A percentile compares a stretch with the other conserved stretches of the same genome.
Evolutionary conservation across 1,139 yeast genomes (phyloP).

Genomic region (Magnusiomyces tetraspermus): DNA sequence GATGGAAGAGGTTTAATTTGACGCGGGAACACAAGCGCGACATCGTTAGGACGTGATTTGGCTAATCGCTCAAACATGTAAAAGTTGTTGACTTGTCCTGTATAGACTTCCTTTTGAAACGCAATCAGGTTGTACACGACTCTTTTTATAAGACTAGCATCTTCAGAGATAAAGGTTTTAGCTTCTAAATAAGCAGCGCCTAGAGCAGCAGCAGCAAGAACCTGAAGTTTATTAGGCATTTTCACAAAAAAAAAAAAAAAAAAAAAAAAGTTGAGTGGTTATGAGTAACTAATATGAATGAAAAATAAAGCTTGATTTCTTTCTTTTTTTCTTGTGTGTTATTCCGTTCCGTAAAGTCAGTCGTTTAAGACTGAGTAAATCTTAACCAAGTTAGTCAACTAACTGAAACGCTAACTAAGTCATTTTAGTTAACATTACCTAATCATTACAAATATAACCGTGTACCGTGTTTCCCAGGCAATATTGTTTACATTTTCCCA

Average conservation of each 20-base stretch:
- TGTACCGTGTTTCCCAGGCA: too few relatives aligned
- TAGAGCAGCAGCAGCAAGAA: constrained; percentile 21
- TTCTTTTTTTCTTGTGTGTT: too few relatives aligned
- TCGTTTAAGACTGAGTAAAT: too few relatives aligned
- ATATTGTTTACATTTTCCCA: too few relatives aligned
- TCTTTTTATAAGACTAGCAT: constrained; percentile 24
- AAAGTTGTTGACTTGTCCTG: constrained; percentile 56
- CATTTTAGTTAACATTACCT: too few relatives aligned
- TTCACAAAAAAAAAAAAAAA: neutral
- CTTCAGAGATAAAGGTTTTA: constrained; percentile 25
- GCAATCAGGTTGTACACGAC: constrained; percentile 21
- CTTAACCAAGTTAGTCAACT: too few relatives aligned
- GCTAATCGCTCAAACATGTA: constrained; percentile 51
- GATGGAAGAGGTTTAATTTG: constrained; percentile 32
- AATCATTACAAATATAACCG: too few relatives aligned
- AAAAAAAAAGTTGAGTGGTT: too few relatives aligned
- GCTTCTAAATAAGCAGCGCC: constrained; percentile 30
- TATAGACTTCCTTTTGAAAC: constrained; percentile 23
- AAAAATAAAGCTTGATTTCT: too few relatives aligned
- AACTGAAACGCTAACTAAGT: too few relatives aligned
- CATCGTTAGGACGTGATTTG: constrained; percentile 40
- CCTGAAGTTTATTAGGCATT: neutral
- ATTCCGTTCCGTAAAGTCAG: too few relatives aligned
- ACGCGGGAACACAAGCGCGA: constrained; percentile 55
- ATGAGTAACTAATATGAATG: too few relatives aligned